Percentiles rank a stretch among this genome's conserved stretches.
These are phyloP conservation scores for Xylaria sp. DNA, from an alignment of 2,329 filamentous ascomycete species.

Conservation along the genomic window DNA sequence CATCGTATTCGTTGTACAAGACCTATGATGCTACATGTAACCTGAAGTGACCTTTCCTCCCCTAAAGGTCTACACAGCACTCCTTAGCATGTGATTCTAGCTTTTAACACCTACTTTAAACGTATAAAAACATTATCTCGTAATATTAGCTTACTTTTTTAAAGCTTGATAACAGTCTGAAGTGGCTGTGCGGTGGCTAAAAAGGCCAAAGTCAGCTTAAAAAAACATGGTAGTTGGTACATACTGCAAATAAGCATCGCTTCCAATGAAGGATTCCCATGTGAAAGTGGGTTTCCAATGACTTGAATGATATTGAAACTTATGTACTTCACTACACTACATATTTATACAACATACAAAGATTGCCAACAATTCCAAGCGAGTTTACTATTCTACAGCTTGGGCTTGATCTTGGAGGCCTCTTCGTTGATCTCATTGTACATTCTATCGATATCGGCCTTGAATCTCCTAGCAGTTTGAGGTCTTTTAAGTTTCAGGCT, in stretches of 20 bases:
- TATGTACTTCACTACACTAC: conserved; percentile 21
- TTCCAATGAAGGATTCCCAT: background rate
- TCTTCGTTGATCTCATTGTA: conserved; percentile 63
- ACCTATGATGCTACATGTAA: too few species aligned
- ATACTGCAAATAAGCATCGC: background rate
- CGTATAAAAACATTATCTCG: too few species aligned
- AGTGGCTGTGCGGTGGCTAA: background rate
- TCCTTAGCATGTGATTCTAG: too few species aligned
- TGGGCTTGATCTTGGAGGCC: conserved; percentile 53
- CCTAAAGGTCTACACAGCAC: too few species aligned
- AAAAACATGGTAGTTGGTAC: background rate
- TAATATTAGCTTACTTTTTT: background rate
- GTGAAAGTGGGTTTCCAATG: conserved; percentile 23
- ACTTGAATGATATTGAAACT: conserved; percentile 13
- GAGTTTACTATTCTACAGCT: conserved; percentile 53
- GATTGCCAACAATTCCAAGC: conserved; percentile 6
- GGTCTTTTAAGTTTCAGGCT: conserved; percentile 71
- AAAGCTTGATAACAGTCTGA: background rate
- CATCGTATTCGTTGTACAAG: too few species aligned
- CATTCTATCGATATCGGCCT: conserved; percentile 64
- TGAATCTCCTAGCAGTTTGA: conserved; percentile 64
- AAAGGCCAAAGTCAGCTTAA: too few species aligned
- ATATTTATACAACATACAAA: conserved; percentile 15
- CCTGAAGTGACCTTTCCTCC: too few species aligned
- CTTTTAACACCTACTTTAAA: background rate